phyloP scores from a whole-genome alignment of 2,329 filamentous ascomycete genomes.

The Paraphaeosphaeria minitans region DNA sequence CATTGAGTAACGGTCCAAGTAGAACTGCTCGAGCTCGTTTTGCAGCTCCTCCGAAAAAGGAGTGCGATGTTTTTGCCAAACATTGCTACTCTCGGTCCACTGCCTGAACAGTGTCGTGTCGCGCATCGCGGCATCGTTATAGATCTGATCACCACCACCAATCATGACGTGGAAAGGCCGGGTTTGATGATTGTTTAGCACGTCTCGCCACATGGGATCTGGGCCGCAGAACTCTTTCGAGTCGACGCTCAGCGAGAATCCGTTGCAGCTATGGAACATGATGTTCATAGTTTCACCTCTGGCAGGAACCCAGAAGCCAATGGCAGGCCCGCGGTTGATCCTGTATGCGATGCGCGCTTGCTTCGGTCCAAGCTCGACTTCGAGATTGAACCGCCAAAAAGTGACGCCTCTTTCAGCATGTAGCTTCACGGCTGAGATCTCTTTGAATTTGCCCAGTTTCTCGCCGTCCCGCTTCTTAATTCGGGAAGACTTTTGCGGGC shows the following conservation, averaged over 20 bases:
- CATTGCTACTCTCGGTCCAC: constrained; percentile 83
- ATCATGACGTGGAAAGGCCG: constrained; percentile 98
- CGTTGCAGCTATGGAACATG: constrained; percentile 98
- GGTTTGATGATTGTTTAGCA: constrained; percentile 89
- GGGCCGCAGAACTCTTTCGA: constrained; percentile 84
- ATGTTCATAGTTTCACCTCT: constrained; percentile 90
- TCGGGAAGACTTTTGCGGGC: constrained; percentile 49
- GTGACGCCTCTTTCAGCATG: constrained; percentile 86
- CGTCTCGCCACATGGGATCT: constrained; percentile 95
- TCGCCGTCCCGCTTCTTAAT: constrained; percentile 73
- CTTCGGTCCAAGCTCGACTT: constrained; percentile 78
- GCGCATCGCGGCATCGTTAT: constrained; percentile 83
- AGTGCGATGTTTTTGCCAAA: constrained; percentile 76
- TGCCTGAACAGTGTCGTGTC: constrained; percentile 77
- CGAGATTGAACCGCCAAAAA: constrained; percentile 97
- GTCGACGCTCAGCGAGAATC: constrained; percentile 82
- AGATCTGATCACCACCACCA: constrained; percentile 95
- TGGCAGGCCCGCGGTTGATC: constrained; percentile 87
- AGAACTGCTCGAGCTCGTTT: constrained; percentile 85
- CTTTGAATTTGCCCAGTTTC: constrained; percentile 77
- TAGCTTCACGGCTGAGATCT: constrained; percentile 79
- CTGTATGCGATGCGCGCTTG: constrained; percentile 92
- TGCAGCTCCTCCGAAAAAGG: constrained; percentile 83
- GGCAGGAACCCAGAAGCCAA: constrained; percentile 93
- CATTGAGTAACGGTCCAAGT: constrained; percentile 83